phyloP scores from a whole-genome alignment of 1,284 basidiomycete species.

The Lentinula novae-zelandiae region DNA sequence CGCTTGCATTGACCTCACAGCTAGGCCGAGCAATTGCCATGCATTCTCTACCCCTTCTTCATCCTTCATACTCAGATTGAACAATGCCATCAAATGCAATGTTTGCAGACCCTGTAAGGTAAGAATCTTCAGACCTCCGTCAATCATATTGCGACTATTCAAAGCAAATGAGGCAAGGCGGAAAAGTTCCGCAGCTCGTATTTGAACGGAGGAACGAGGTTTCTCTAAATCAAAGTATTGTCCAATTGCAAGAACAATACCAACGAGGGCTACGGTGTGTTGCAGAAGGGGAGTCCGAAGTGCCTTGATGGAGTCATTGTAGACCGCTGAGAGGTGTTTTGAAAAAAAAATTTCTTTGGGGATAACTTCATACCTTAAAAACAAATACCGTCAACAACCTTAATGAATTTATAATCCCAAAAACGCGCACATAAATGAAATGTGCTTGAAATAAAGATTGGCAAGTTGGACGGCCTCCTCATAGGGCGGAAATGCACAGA shows the following conservation, averaged over 20 bases:
- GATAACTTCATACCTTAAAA: constrained; percentile 20
- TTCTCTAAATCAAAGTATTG: constrained; percentile 19
- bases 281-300: constrained; percentile 16
- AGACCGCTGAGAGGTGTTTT: constrained; percentile 18
- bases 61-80: constrained; percentile 19
- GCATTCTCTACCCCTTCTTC: constrained; percentile 20
- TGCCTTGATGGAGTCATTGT: constrained; percentile 13
- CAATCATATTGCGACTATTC: constrained; percentile 17
- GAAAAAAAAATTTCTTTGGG: constrained; percentile 19
- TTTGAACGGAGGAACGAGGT: constrained; percentile 9
- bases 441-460: constrained; percentile 18
- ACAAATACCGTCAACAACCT: no score
- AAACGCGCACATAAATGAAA: constrained; percentile 19
- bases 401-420: background rate
- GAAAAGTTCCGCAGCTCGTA: constrained; percentile 17
- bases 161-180: constrained; percentile 18
- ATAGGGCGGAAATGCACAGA: constrained; percentile 17
- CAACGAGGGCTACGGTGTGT: constrained; percentile 15
- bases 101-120: constrained; percentile 22
- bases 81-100: constrained; percentile 21
- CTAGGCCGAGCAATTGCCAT: constrained; percentile 23
- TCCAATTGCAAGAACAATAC: constrained; percentile 21
- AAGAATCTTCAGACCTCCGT: constrained; percentile 11
- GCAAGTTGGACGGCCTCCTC: constrained; percentile 19
- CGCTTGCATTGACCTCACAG: constrained; percentile 20